Base-by-base conservation (phyloP, 1,284 basidiomycete species). In the Neonothopanus nambi region DNA sequence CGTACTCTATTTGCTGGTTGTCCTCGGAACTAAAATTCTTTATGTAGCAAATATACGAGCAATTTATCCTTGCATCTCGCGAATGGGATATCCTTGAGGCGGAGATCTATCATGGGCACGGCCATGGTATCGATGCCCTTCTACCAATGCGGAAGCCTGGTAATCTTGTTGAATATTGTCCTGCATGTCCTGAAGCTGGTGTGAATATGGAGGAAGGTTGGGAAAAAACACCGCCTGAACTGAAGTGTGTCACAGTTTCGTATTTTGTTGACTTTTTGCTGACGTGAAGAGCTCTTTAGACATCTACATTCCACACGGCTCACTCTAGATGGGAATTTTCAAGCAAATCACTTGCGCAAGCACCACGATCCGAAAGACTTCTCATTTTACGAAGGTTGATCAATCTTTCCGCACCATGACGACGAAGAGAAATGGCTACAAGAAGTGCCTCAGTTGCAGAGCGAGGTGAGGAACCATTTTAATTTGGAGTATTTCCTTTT, bases 321-420 rank as follows among this genome's bases (percentile, higher is more conserved):
- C 0, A 67, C 61, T 1, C 26, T 57, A 0, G 66, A 68, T 26
- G 61, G 63, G 9, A 68, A 68, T 41, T 46, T 51, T 46, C 63
- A 67, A n/a, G n/a, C n/a, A n/a, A n/a, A n/a, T n/a, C n/a, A n/a
- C n/a, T n/a, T n/a, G n/a, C n/a, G n/a, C n/a, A n/a, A n/a, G n/a
- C n/a, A n/a, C n/a, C n/a, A n/a, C n/a, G n/a, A n/a, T n/a, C n/a
- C n/a, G n/a, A n/a, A n/a, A n/a, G n/a, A n/a, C n/a, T n/a, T n/a
- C n/a, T n/a, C n/a, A n/a, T n/a, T n/a, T n/a, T n/a, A n/a, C n/a
- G 37, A 55, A 13, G 64, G 62, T 45, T 55, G 59, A 26, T 62
- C 52, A 18, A 37, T 38, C 21, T 57, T 59, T 28, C 58, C 55
- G 5, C 17, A 39, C 28, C 41, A 57, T 23, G 8, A n/a, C 1